Conservation (phyloP, 2,329 filamentous ascomycete genomes). For the Verruconis gallopava region DNA sequence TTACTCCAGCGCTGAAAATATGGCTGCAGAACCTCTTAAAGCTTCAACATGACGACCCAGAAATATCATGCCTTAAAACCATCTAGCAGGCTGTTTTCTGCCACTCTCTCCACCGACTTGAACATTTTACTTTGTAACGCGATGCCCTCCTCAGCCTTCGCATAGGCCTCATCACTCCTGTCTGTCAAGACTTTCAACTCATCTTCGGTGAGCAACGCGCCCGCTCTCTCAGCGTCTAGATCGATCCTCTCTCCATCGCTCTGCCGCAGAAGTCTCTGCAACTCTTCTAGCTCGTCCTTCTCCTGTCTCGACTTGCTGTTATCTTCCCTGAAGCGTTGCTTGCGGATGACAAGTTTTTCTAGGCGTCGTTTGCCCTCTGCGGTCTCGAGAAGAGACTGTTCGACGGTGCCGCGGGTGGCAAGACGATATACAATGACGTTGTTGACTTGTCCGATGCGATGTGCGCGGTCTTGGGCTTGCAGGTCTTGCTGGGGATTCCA, state of each 20-base stretch:
- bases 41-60: no score
- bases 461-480: constrained; percentile 88
- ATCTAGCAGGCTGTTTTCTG: not conserved
- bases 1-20: no score
- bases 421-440: constrained; percentile 91
- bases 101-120: constrained; percentile 18
- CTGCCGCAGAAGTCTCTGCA: constrained; percentile 31
- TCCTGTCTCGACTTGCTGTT: constrained; percentile 15
- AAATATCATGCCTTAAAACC: constrained; percentile 1
- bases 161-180: constrained; percentile 53
- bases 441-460: constrained; percentile 83
- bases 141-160: constrained; percentile 48
- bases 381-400: constrained; percentile 72
- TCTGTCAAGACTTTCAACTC: constrained; percentile 74
- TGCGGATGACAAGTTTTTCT: constrained; percentile 91
- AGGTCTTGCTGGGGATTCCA: constrained; percentile 97
- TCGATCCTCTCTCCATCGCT: constrained; percentile 61
- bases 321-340: constrained; percentile 53
- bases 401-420: constrained; percentile 84
- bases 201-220: constrained; percentile 56
- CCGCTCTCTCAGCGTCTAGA: constrained; percentile 33
- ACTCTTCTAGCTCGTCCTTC: constrained; percentile 33
- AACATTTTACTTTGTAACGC: constrained; percentile 16
- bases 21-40: no score
- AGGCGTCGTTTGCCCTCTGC: constrained; percentile 85